A percentile compares a stretch with the other conserved stretches of the same genome.
phyloP scores from a whole-genome alignment of 2,329 filamentous ascomycete genomes.

The Alternaria triticimaculans region DNA sequence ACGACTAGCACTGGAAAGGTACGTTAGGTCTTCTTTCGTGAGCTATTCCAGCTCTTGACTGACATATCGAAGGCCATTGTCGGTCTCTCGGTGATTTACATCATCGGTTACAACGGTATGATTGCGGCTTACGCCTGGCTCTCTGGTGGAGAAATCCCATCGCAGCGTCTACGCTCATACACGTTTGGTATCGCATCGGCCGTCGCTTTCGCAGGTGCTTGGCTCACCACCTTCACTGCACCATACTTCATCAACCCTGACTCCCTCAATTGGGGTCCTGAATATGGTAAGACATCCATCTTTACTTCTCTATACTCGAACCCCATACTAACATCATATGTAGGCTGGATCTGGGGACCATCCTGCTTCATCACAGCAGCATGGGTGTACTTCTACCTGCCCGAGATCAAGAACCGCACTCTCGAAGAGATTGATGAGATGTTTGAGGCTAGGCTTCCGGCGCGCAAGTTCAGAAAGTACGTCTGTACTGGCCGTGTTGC shows the following conservation, averaged over 20 bases:
- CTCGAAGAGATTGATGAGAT: slow-evolving; percentile 45
- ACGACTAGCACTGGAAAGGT: slow-evolving; percentile 51
- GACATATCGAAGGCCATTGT: slow-evolving; percentile 52
- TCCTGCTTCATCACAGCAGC: slow-evolving; percentile 48
- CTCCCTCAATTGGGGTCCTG: slow-evolving; percentile 64
- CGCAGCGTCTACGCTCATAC: slow-evolving; percentile 63
- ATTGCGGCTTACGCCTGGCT: slow-evolving; percentile 65
- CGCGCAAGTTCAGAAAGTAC: slow-evolving; percentile 42
- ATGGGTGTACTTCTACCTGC: slow-evolving; percentile 43
- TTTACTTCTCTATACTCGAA: no score
- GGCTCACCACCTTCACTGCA: slow-evolving; percentile 63
- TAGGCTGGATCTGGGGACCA: slow-evolving; percentile 44
- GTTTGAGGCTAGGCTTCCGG: slow-evolving; percentile 39
- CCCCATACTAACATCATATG: background rate
- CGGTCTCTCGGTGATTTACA: slow-evolving; percentile 61
- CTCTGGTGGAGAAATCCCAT: slow-evolving; percentile 64
- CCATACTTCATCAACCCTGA: slow-evolving; percentile 67
- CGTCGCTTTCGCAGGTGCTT: slow-evolving; percentile 62
- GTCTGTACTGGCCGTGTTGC: slow-evolving; percentile 32
- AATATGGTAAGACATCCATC: slow-evolving; percentile 49
- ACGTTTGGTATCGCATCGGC: slow-evolving; percentile 63
- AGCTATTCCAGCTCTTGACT: background rate
- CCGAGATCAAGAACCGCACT: slow-evolving; percentile 50
- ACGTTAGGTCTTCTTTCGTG: background rate
- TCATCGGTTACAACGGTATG: slow-evolving; percentile 62